Evolutionary conservation across 805 yeast species (phyloP).

Genomic region (Candida germanica): DNA sequence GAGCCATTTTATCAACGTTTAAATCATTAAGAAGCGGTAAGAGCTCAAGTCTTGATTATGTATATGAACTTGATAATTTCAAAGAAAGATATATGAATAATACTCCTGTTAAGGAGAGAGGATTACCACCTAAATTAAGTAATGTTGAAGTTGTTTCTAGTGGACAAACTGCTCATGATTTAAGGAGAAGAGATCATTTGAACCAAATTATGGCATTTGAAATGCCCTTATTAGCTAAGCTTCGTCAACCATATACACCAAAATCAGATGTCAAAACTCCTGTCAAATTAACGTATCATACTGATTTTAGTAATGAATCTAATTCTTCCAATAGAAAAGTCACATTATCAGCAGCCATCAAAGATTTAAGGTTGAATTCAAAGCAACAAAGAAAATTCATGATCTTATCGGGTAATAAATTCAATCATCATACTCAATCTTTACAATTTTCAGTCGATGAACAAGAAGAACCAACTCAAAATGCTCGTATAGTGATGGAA

Average conservation of each 20-base stretch:
- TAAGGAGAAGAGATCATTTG: constrained; percentile 71
- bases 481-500: constrained; percentile 69
- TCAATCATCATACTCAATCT: constrained; percentile 55
- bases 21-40: constrained; percentile 25
- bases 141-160: constrained; percentile 33
- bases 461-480: constrained; percentile 79
- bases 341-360: constrained; percentile 50
- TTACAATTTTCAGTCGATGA: constrained; percentile 64
- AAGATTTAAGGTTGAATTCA: constrained; percentile 50
- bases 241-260: constrained; percentile 64
- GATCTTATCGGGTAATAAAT: constrained; percentile 75
- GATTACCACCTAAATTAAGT: constrained; percentile 36
- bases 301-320: constrained; percentile 73
- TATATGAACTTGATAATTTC: constrained; percentile 41
- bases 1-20: constrained; percentile 40
- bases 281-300: constrained; percentile 60
- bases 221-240: constrained; percentile 78
- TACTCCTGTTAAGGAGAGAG: constrained; percentile 33
- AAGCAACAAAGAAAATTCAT: constrained; percentile 69
- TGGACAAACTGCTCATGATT: constrained; percentile 42
- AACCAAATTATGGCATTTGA: constrained; percentile 89
- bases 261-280: constrained; percentile 45
- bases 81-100: constrained; percentile 41
- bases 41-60: constrained; percentile 36
- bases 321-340: constrained; percentile 68